phyloP scores from a whole-genome alignment of 2,329 filamentous ascomycete genomes.

The Diaporthe destruens region DNA sequence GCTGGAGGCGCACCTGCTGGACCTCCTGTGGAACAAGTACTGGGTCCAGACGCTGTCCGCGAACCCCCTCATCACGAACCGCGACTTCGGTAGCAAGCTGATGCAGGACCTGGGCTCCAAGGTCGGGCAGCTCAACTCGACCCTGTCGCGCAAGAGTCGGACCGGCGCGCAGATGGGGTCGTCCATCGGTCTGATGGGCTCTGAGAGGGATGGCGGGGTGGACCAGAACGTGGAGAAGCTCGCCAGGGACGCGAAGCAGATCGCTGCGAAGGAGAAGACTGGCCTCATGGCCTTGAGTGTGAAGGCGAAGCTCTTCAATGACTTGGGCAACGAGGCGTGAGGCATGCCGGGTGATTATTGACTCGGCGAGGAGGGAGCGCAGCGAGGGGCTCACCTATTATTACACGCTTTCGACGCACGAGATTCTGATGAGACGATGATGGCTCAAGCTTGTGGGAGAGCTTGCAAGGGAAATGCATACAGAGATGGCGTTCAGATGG shows the following conservation, averaged over 20 bases:
- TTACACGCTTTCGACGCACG: constrained; percentile 15
- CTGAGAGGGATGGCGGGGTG: constrained; percentile 47
- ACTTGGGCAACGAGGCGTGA: constrained; percentile 48
- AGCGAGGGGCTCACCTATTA: constrained; percentile 16
- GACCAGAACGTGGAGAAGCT: constrained; percentile 70
- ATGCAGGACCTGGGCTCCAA: constrained; percentile 90
- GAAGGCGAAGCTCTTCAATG: constrained; percentile 73
- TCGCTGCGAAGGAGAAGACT: constrained; percentile 72
- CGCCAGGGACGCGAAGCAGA: constrained; percentile 70
- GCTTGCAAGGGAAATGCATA: constrained; percentile 23
- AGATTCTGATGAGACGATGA: constrained; percentile 21
- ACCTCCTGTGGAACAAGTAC: constrained; percentile 98
- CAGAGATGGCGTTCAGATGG: constrained; percentile 41
- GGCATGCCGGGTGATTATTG: background rate
- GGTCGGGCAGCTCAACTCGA: constrained; percentile 72
- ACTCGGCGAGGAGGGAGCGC: constrained; percentile 3
- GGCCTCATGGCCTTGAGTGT: constrained; percentile 72
- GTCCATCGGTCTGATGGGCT: constrained; percentile 42
- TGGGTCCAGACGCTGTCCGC: constrained; percentile 97
- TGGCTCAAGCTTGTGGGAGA: constrained; percentile 1
- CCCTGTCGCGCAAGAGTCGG: constrained; percentile 51
- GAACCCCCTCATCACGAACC: constrained; percentile 89
- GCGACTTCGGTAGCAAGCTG: constrained; percentile 92
- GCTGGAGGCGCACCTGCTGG: constrained; percentile 87
- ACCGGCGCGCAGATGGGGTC: constrained; percentile 44